Base-by-base conservation (phyloP, 352 stramenopile species). In the Phytopythium helicoides region DNA sequence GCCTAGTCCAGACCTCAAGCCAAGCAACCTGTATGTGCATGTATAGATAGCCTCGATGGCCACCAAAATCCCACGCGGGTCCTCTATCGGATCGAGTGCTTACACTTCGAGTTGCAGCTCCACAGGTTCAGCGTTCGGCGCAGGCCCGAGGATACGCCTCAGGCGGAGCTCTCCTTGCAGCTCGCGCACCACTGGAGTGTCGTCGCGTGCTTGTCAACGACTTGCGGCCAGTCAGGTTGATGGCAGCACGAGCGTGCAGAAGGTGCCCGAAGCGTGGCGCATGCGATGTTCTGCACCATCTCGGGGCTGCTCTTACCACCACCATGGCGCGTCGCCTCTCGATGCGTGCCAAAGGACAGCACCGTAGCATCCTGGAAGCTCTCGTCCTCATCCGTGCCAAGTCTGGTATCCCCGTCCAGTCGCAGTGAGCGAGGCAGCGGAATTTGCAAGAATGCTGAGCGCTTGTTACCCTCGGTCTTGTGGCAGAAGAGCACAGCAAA, bases 271-370 rank as follows among this genome's bases (percentile, higher is more conserved):
- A 2, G 82, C 82, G 56, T 92, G 76, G 42, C 84, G 78, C 71
- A 95, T 81, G 55, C 89, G 87, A 96, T 96, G 56, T 96, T 92
- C 56, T 91, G 66, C 16, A 93, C 63, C 57, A 89, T 92, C 57
- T 92, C 81, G 3, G 69, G 79, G 28, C 77, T 82, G 8, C 68
- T 91, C 58, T 94, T 94, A 37, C 81, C 81, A 11, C 79, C 82
- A 16, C 79, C 79, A 50, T 87, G 76, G 4, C 54, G 64, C 25
- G 74, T 84, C 14, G 73, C 68, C 47, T 92, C 81, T 25, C 81
- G 76, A 51, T 82, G 81, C 9, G 66, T 36, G 21, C 58, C 63
- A 37, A 89, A 82, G 19, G 78, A 86, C 35, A 82, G 63, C 26
- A 92, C 63, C 0, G 70, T 89, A 10, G 78, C 81, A 22, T 92